phyloP scores from a whole-genome alignment of 1,139 yeast genomes.

The Pichia sp. region DNA sequence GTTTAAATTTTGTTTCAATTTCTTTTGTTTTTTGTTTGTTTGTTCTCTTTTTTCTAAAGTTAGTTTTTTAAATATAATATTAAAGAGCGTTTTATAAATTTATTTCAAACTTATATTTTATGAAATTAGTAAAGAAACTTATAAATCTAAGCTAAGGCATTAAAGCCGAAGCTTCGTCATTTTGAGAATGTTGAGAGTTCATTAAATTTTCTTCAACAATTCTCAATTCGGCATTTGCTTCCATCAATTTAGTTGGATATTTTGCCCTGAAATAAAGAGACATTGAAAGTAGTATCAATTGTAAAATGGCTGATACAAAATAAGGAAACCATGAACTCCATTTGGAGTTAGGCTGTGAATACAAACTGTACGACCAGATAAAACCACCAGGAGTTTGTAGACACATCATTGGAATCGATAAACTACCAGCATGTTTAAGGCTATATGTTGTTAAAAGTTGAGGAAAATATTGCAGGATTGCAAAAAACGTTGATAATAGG shows the following conservation, averaged over 20 bases:
- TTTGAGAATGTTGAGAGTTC: neutral
- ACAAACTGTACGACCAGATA: conserved; percentile 66
- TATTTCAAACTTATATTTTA: too few species aligned
- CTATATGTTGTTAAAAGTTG: conserved; percentile 66
- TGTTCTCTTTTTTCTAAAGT: neutral
- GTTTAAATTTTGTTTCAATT: conserved; percentile 38
- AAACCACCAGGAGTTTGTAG: conserved; percentile 90
- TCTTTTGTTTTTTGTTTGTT: neutral
- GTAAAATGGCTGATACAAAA: conserved; percentile 64
- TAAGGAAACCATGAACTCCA: conserved; percentile 90
- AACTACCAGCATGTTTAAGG: conserved; percentile 73
- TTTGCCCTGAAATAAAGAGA: conserved; percentile 41
- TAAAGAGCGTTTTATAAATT: too few species aligned
- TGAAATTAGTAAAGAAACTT: neutral
- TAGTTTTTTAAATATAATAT: too few species aligned
- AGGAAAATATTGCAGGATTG: conserved; percentile 72
- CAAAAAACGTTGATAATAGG: conserved; percentile 51
- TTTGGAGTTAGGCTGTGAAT: conserved; percentile 65
- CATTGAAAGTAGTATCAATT: conserved; percentile 47
- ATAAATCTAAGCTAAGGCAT: neutral
- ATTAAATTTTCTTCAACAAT: conserved; percentile 22
- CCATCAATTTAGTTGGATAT: conserved; percentile 23
- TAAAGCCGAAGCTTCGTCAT: conserved; percentile 12
- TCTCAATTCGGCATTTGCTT: conserved; percentile 27
- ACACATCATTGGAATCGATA: conserved; percentile 76